phyloP scores from a whole-genome alignment of 2,329 filamentous ascomycete species.

The Periconia digitata region DNA sequence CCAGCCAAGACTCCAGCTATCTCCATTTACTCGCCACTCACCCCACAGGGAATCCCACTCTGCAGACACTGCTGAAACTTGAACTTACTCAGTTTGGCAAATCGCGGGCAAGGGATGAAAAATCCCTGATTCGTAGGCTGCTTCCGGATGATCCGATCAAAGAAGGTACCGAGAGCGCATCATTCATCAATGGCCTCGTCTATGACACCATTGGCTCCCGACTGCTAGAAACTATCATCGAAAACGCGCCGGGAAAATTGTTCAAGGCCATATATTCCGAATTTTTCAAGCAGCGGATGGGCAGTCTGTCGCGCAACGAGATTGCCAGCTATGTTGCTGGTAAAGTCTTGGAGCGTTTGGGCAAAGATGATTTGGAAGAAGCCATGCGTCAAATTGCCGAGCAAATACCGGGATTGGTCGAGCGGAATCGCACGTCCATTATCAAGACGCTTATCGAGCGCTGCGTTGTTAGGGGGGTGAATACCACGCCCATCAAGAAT shows the following conservation, averaged over 20 bases:
- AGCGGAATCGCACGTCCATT: conserved; percentile 75
- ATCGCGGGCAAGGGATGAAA: conserved; percentile 63
- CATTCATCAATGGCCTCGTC: conserved; percentile 81
- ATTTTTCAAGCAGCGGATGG: conserved; percentile 78
- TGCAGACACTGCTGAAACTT: conserved; percentile 87
- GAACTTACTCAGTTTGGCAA: conserved; percentile 77
- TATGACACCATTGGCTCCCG: conserved; percentile 91
- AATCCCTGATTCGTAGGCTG: conserved; percentile 73
- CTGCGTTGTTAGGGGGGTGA: conserved; percentile 67
- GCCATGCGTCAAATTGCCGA: conserved; percentile 73
- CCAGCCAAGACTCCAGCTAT: conserved; percentile 74
- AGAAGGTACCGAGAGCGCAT: conserved; percentile 71
- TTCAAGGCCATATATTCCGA: conserved; percentile 87
- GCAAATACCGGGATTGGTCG: conserved; percentile 71
- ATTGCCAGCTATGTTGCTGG: conserved; percentile 87
- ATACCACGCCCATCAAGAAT: conserved; percentile 58
- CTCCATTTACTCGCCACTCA: conserved; percentile 84
- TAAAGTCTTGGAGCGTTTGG: conserved; percentile 77
- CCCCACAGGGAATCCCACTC: conserved; percentile 84
- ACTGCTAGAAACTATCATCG: conserved; percentile 82
- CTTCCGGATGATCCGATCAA: conserved; percentile 77
- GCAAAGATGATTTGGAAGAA: conserved; percentile 79
- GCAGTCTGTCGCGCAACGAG: conserved; percentile 82
- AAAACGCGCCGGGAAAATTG: conserved; percentile 77
- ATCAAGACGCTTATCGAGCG: conserved; percentile 82